Evolutionary conservation across 208 protist genomes (phyloP).

Genomic region (Leishmania major): DNA sequence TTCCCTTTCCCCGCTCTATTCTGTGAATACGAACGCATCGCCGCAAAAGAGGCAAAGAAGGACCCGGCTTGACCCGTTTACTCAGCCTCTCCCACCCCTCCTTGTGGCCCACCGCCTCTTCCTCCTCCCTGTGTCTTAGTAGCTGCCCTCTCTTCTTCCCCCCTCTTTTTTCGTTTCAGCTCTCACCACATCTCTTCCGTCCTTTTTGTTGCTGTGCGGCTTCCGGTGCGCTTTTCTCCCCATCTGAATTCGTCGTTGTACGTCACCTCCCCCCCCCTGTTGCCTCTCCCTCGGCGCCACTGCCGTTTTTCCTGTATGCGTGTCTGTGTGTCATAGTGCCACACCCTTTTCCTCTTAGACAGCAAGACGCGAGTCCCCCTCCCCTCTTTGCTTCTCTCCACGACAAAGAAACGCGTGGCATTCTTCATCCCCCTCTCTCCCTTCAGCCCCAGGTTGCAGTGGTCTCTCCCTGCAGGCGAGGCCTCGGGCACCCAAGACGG

Average conservation of each 20-base stretch:
- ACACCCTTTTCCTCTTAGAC: neutral
- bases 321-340: neutral
- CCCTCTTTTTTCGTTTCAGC: conserved; percentile 1
- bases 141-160: conserved; percentile 1
- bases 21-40: neutral
- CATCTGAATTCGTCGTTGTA: neutral
- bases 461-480: neutral
- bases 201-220: neutral
- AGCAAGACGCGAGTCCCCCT: neutral
- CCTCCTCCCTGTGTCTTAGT: neutral
- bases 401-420: neutral
- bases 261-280: neutral
- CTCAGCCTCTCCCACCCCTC: neutral
- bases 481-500: neutral
- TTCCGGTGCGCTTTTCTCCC: neutral
- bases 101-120: neutral
- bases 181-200: neutral
- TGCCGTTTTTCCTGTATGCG: neutral
- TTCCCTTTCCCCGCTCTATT: neutral
- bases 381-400: neutral
- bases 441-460: neutral
- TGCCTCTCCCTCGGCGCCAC: neutral
- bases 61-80: neutral
- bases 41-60: neutral
- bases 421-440: neutral